Base-by-base conservation (phyloP, 345 rosid species). In the Rhodomyrtus tomentosa region DNA sequence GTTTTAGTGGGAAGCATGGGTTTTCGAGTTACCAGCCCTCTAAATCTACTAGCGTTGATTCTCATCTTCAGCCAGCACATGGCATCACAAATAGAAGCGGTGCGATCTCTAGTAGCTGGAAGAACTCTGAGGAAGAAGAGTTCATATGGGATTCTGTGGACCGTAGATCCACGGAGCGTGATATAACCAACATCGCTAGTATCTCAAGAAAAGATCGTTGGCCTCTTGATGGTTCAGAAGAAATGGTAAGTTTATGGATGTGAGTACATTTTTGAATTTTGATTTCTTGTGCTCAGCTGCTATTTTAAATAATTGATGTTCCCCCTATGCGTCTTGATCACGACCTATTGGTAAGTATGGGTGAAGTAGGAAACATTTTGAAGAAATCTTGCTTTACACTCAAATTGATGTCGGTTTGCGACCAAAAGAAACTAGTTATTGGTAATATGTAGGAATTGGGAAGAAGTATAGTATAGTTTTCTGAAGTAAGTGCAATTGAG, bases 41-140 rank as follows among this genome's bases (percentile, higher is more conserved):
- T 83, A 95, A 94, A 87, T 74, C 91, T 82, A 83, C 88, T 86
- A 89, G 88, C 81, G 56, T 83, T 32, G 94, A 91, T 88, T 84
- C 84, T 36, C 91, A 83, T 87, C 84, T 85, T 68, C 90, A 76
- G 82, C 87, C 89, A 84, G 81, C 89, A 68, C 79, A 20, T 85
- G 88, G 84, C 88, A 86, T 84, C 87, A 85, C 82, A 85, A 92
- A 90, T 90, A 89, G 88, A 81, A 85, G 86, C 82, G 88, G 88
- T 49, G 89, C 91, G 42, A 87, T 90, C 84, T 89, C 98, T 82
- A 88, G 87, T 86, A 95, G 92, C 94, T 95, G 98, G 98, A 95
- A 95, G 87, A 95, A 95, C 87, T 95, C 98, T 7, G 99, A 95
- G 91, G 99, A 97, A 89, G 99, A 97, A 87, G 98, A 97, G 89